A percentile compares a stretch with the other conserved stretches of the same genome.
These are phyloP conservation scores for Allomyces arbusculus DNA, from an alignment of 192 early-diverging fungal species.

Conservation along the genomic window DNA sequence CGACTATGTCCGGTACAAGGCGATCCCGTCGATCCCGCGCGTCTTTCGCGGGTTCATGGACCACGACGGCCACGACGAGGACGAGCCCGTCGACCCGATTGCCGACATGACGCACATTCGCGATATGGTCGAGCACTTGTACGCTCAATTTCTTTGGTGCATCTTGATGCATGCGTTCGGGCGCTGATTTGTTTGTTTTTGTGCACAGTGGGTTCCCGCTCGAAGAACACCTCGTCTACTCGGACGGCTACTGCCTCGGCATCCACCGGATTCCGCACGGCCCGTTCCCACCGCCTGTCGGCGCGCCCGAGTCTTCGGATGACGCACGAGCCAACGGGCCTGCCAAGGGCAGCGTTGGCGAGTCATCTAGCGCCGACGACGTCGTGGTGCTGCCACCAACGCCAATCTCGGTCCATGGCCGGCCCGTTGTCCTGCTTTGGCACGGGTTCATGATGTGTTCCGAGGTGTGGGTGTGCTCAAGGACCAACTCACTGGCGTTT, in stretches of 20 bases:
- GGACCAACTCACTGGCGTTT: slow-evolving; percentile 50
- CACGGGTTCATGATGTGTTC: slow-evolving; percentile 89
- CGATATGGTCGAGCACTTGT: slow-evolving; percentile 29
- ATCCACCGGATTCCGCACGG: slow-evolving; percentile 54
- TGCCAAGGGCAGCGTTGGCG: too few species aligned
- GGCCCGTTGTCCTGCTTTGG: slow-evolving; percentile 80
- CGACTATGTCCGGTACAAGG: slow-evolving; percentile 1
- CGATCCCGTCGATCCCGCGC: background rate
- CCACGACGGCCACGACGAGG: slow-evolving; percentile 1
- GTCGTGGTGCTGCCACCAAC: too few species aligned
- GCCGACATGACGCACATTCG: slow-evolving; percentile 14
- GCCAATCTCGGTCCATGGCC: too few species aligned
- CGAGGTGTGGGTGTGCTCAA: slow-evolving; percentile 78
- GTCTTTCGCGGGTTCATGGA: slow-evolving; percentile 9
- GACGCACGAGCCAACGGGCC: too few species aligned
- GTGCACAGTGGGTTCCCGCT: slow-evolving; percentile 60
- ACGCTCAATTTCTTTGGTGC: background rate
- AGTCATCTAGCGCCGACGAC: too few species aligned
- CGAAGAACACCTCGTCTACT: slow-evolving; percentile 66
- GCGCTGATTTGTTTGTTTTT: slow-evolving; percentile 3
- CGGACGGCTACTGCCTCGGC: slow-evolving; percentile 70
- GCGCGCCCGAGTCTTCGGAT: too few species aligned
- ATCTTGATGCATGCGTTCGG: background rate
- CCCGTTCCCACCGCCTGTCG: background rate
- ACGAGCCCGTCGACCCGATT: slow-evolving; percentile 15